Base-by-base conservation (phyloP, 176 grass and related monocot species). In the Zoysia pacifica region DNA sequence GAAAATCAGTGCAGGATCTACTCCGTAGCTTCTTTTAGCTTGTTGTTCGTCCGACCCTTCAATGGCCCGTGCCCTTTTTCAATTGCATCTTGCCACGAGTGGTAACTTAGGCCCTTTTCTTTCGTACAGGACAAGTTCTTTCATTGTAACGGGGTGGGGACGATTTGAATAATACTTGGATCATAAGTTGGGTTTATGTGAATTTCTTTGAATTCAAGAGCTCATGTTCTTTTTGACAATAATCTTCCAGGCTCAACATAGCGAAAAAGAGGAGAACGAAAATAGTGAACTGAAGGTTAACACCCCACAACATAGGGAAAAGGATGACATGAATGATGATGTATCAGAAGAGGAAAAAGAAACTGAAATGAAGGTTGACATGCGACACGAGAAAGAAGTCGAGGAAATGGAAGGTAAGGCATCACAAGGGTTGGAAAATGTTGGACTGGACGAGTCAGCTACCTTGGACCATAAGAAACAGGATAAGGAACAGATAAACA, bases 171-270 rank as follows among this genome's bases (percentile, higher is more conserved):
- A 65, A 40, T 10, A 44, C 28, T 28, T 28, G 28, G 10, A 75
- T 38, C 52, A 49, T 58, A 1, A 43, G 20, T 36, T 50, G 51
- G 37, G 75, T 68, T 86, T 74, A 4, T 68, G 19, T 0, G 0
- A 9, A 62, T 77, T 65, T 55, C 5, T 81, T 82, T 69, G 19
- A 70, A 46, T 62, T 41, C 47, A 70, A 75, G 20, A 39, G 20
- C 3, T 50, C 5, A 40, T 46, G 66, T 82, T 36, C 77, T 53
- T 10, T 58, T 51, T 49, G 58, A 14, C 47, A 72, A 40, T 18
- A 50, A 72, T 62, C 37, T 62, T 86, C 62, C 19, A 94, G 91
- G 86, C 54, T 56, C 67, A 59, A 28, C 64, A 74, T 28, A 28
- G 28, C 28, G 0, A 28, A 28, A 28, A 28, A 28, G 28, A 28